Evolutionary conservation across 176 grass and related monocot genomes (phyloP).

Genomic region (Echinochloa phyllopogon): DNA sequence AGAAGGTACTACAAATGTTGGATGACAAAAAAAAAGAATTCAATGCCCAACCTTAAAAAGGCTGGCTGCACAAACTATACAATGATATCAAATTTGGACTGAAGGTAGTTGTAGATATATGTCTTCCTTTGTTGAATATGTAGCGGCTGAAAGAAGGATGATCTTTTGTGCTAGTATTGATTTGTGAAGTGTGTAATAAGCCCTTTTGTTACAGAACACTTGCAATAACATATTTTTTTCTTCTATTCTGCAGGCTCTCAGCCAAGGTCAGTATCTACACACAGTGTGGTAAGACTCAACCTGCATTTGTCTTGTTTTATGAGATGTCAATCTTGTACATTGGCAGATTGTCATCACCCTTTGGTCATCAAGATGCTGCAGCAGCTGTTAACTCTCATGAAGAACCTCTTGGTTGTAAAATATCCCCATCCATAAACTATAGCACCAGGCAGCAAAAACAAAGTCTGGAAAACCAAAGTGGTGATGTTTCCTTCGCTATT

Average conservation of each 20-base stretch:
- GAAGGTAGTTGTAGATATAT: constrained; percentile 5
- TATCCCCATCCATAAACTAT: constrained; percentile 33
- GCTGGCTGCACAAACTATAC: background rate
- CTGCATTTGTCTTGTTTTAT: constrained; percentile 21
- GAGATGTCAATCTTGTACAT: constrained; percentile 28
- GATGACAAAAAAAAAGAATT: background rate
- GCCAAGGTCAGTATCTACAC: constrained; percentile 46
- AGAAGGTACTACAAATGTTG: background rate
- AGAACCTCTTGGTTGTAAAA: constrained; percentile 50
- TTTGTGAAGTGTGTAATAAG: constrained; percentile 25
- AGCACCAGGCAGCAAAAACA: constrained; percentile 41
- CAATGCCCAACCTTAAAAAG: background rate
- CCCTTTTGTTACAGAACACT: constrained; percentile 18
- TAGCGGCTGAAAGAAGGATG: constrained; percentile 18
- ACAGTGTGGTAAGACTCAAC: constrained; percentile 32
- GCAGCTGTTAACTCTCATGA: constrained; percentile 44
- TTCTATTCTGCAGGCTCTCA: constrained; percentile 58
- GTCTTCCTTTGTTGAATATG: constrained; percentile 25
- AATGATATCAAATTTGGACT: background rate
- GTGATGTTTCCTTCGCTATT: constrained; percentile 50
- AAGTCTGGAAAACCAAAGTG: constrained; percentile 51
- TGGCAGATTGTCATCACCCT: constrained; percentile 58
- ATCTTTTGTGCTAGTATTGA: constrained; percentile 27
- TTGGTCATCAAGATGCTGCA: constrained; percentile 54
- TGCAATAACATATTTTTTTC: constrained; percentile 24